A percentile compares a stretch with the other conserved stretches of the same genome.
Conservation (phyloP, 805 yeast species). For the Myxozyma sirexii region DNA sequence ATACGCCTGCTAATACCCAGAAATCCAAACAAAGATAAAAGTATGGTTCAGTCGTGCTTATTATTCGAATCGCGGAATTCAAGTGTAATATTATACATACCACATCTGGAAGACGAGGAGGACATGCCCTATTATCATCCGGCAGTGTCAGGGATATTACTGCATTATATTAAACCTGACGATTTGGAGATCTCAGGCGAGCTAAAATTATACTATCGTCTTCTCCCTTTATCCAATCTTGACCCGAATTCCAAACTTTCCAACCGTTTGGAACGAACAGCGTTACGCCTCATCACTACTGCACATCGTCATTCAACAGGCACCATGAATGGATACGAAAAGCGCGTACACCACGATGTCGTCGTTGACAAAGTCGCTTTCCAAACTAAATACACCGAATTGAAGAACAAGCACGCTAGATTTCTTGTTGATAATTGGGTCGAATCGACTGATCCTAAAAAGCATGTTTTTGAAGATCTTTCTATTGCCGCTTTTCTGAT, state of each 20-base stretch:
- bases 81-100: conserved; percentile 53
- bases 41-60: conserved; percentile 85
- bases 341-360: conserved; percentile 84
- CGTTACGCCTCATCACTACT: conserved; percentile 75
- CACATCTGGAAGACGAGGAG: conserved; percentile 63
- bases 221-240: neutral
- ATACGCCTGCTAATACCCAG: conserved; percentile 91
- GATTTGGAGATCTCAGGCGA: neutral
- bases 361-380: conserved; percentile 81
- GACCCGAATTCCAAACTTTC: neutral
- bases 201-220: conserved; percentile 16
- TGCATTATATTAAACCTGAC: conserved; percentile 39
- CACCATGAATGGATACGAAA: conserved; percentile 78
- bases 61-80: conserved; percentile 38
- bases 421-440: conserved; percentile 78
- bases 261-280: conserved; percentile 77
- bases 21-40: conserved; percentile 81
- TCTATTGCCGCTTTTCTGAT: conserved; percentile 94
- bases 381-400: conserved; percentile 75
- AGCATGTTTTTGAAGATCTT: conserved; percentile 94
- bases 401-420: conserved; percentile 82
- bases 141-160: conserved; percentile 74
- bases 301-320: conserved; percentile 84
- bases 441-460: conserved; percentile 92
- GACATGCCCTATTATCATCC: conserved; percentile 91